Evolutionary conservation across 2,329 filamentous ascomycete species (phyloP), one percentile per base, ranked within the genome.

Genomic region (Alternaria panax): DNA sequence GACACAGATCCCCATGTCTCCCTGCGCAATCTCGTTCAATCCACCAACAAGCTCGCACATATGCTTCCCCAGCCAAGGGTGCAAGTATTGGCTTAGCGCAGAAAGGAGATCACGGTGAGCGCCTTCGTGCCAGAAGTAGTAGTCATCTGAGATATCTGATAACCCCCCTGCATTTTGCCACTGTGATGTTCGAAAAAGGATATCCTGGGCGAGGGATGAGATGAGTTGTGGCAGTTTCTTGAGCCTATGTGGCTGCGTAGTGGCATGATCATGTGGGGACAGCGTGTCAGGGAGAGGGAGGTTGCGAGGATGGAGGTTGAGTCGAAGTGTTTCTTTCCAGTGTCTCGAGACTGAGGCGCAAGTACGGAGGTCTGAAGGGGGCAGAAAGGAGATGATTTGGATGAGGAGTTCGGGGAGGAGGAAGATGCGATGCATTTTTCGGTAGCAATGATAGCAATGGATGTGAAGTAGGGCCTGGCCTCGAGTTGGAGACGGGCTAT

Each of bases 391-490:
- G 3, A 62, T 18, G 20, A 68, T 61, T 0, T 62, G 50, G 4
- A 62, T 16, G 22, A 67, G 53, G 4, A 68, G 42, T 50, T 67
- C 66, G n/a, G 62, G 64, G 38, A 65, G 64, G 22, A 59, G 56
- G 41, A 60, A 60, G 12, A 59, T 24, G n/a, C 30, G 58, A 28
- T 67, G 64, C 64, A 68, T 66, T 9, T 34, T 32, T 34, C 36
- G 32, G 24, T 28, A 7, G 8, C 14, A 20, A 8, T 34, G 28
- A 3, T 2, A 34, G 4, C 9, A 7, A 24, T 34, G 14, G 18
- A 47, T 7, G 22, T 32, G 28, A n/a, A 12, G n/a, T 16, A 22
- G 20, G 8, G 20, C 14, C 20, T 20, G 28, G 7, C 18, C 0
- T 47, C 5, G 2, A 22, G 7, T 2, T 4, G 18, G 14, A n/a